Evolutionary conservation across 2,329 filamentous ascomycete genomes (phyloP).

Genomic region (Aspergillus sp.): DNA sequence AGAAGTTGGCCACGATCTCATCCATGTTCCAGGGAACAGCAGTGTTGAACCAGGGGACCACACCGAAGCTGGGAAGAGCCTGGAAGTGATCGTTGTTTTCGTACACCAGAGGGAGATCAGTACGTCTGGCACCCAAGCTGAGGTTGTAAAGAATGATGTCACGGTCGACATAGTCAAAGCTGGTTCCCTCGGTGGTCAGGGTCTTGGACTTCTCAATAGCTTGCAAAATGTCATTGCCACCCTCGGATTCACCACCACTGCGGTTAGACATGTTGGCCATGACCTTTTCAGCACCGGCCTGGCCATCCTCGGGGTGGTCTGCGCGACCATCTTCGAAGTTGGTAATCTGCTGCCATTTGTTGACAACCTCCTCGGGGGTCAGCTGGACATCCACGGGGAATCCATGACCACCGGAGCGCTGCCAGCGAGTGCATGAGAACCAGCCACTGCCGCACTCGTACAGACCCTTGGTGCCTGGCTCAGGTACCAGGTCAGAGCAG

Average conservation of each 20-base stretch:
- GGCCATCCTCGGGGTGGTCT: conserved; percentile 76
- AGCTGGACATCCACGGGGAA: conserved; percentile 84
- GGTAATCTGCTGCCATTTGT: conserved; percentile 71
- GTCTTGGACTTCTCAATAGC: conserved; percentile 74
- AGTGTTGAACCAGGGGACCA: conserved; percentile 89
- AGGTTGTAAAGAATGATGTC: conserved; percentile 96
- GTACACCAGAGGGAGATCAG: conserved; percentile 80
- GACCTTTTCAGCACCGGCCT: conserved; percentile 73
- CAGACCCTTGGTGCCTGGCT: conserved; percentile 75
- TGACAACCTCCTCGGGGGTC: conserved; percentile 76
- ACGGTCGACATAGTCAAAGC: conserved; percentile 78
- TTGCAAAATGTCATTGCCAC: conserved; percentile 62
- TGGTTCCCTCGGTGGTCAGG: conserved; percentile 65
- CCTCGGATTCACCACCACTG: conserved; percentile 42
- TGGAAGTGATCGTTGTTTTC: conserved; percentile 92
- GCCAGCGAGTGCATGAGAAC: conserved; percentile 89
- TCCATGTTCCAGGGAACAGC: conserved; percentile 73
- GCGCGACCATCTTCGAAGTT: conserved; percentile 84
- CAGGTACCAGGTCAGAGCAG: conserved; percentile 78
- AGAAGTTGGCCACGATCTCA: conserved; percentile 91
- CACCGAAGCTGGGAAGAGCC: conserved; percentile 88
- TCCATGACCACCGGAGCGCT: conserved; percentile 80
- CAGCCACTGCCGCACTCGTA: conserved; percentile 96
- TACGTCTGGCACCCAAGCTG: conserved; percentile 85
- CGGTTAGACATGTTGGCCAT: conserved; percentile 84